Conservation (phyloP, 2,329 filamentous ascomycete species). For the Teratosphaeria pseudoeucalypti region DNA sequence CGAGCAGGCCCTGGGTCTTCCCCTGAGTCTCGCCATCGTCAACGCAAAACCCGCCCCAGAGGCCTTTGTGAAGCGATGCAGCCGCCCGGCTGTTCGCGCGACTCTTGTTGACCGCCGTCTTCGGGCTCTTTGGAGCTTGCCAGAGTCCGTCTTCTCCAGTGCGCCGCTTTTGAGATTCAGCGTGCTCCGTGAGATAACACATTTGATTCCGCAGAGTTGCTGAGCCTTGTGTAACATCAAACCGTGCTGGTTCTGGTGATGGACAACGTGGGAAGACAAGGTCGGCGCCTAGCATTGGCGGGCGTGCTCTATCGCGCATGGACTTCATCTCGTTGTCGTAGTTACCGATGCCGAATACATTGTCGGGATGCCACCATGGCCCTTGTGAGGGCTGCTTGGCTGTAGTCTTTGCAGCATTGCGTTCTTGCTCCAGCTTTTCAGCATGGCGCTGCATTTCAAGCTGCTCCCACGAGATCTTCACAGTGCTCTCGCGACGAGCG, state of each 20-base stretch:
- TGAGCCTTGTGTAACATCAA: conserved; percentile 62
- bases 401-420: conserved; percentile 32
- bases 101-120: conserved; percentile 5
- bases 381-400: conserved; percentile 15
- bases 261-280: conserved; percentile 70
- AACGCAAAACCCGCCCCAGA: conserved; percentile 68
- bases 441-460: conserved; percentile 72
- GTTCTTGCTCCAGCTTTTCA: conserved; percentile 49
- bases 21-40: conserved; percentile 26
- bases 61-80: conserved; percentile 32
- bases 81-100: neutral
- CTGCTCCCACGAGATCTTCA: conserved; percentile 61
- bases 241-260: conserved; percentile 74
- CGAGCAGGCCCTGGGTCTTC: conserved; percentile 20
- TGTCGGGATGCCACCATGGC: conserved; percentile 31
- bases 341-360: conserved; percentile 17
- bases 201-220: conserved; percentile 40
- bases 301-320: conserved; percentile 51
- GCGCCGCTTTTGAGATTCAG: conserved; percentile 38
- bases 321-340: conserved; percentile 38
- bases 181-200: conserved; percentile 41
- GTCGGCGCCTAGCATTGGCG: conserved; percentile 80
- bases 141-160: conserved; percentile 46
- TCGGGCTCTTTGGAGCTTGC: conserved; percentile 21
- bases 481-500: conserved; percentile 48